Evolutionary conservation across 2,329 filamentous ascomycete species (phyloP).

Genomic region (Lithohypha guttulata): DNA sequence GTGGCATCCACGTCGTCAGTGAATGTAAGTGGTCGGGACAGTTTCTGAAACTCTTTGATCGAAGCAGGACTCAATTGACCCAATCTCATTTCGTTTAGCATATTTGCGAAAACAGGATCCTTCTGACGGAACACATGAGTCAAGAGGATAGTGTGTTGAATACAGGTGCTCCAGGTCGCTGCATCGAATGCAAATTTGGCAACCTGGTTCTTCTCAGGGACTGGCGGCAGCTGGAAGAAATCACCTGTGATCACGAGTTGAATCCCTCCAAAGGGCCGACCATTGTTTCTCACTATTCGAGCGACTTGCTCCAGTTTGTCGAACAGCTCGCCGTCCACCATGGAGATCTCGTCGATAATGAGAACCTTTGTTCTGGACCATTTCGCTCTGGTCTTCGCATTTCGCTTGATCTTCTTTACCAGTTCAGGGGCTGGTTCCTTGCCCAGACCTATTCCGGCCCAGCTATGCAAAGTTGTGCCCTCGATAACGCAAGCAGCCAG

Average conservation of each 20-base stretch:
- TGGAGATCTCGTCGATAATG: slow-evolving; percentile 90
- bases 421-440: slow-evolving; percentile 74
- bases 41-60: slow-evolving; percentile 60
- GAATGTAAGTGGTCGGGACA: slow-evolving; percentile 61
- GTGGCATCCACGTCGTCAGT: slow-evolving; percentile 71
- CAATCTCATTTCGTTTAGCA: slow-evolving; percentile 96
- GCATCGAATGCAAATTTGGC: slow-evolving; percentile 91
- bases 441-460: slow-evolving; percentile 86
- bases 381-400: slow-evolving; percentile 73
- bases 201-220: slow-evolving; percentile 63
- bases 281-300: slow-evolving; percentile 76
- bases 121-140: slow-evolving; percentile 95
- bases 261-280: slow-evolving; percentile 86
- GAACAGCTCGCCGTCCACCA: slow-evolving; percentile 95
- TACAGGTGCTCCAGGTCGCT: slow-evolving; percentile 79
- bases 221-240: slow-evolving; percentile 93
- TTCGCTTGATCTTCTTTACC: slow-evolving; percentile 81
- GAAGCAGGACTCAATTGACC: slow-evolving; percentile 70
- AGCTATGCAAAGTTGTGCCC: slow-evolving; percentile 90
- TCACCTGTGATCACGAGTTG: slow-evolving; percentile 93
- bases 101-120: slow-evolving; percentile 76
- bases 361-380: slow-evolving; percentile 85
- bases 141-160: slow-evolving; percentile 89
- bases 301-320: slow-evolving; percentile 91
- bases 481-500: slow-evolving; percentile 94